Percentiles rank a stretch among this genome's conserved stretches.
These are phyloP conservation scores for Kokia cookei DNA, from an alignment of 441 rosid species.

Conservation along the genomic window DNA sequence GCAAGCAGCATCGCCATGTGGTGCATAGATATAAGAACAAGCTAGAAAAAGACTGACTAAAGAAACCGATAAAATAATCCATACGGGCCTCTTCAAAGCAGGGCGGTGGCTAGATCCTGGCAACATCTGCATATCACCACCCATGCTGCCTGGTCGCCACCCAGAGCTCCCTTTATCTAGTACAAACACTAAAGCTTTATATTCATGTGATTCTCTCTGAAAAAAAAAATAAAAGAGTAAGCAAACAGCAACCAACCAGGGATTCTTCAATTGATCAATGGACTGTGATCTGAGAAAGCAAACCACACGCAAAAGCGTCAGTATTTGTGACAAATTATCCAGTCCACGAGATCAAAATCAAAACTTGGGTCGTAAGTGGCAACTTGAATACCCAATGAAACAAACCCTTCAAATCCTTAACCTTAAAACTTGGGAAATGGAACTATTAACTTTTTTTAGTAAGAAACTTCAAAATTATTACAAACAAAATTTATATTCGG, in stretches of 20 bases:
- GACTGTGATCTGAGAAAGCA: constrained; percentile 17
- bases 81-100: constrained; percentile 64
- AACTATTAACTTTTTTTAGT: not conserved
- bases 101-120: constrained; percentile 61
- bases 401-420: not conserved
- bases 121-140: constrained; percentile 41
- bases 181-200: not conserved
- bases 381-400: not conserved
- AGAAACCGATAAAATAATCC: constrained; percentile 65
- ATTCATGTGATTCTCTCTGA: constrained; percentile 8
- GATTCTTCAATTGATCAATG: constrained; percentile 9
- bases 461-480: not conserved
- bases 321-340: not conserved
- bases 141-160: constrained; percentile 71
- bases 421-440: not conserved
- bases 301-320: constrained; percentile 7
- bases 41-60: constrained; percentile 68
- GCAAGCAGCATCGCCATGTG: constrained; percentile 49
- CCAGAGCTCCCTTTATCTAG: not conserved
- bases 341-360: not conserved
- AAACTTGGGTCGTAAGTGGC: not conserved
- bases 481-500: not conserved
- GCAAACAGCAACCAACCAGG: constrained; percentile 2
- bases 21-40: constrained; percentile 71
- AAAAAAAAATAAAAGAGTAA: not conserved